Percentiles rank a stretch among this genome's conserved stretches.
Evolutionary conservation across 2,329 filamentous ascomycete species (phyloP).

Genomic region (Mollisia scopiformis): DNA sequence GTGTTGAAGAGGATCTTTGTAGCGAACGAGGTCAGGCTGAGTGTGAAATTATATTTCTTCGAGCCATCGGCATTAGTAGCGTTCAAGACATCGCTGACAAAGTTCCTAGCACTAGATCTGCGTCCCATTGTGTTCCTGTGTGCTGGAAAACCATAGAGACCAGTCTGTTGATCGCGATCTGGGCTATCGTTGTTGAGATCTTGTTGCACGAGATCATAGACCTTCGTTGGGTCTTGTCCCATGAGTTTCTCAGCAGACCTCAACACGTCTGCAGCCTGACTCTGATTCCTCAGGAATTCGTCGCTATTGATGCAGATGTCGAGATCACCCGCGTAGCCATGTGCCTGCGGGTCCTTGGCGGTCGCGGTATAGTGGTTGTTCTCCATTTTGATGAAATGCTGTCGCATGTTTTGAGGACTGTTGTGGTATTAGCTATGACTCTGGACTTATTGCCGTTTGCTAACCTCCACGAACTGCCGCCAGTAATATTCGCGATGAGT

Average conservation of each 20-base stretch:
- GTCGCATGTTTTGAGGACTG: constrained; percentile 42
- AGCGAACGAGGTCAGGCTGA: constrained; percentile 35
- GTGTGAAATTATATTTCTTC: constrained; percentile 26
- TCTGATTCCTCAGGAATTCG: not conserved
- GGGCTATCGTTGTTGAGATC: constrained; percentile 33
- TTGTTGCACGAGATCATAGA: constrained; percentile 18
- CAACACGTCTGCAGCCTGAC: constrained; percentile 15
- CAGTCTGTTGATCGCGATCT: constrained; percentile 24
- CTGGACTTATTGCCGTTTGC: not conserved
- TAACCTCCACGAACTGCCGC: constrained; percentile 4
- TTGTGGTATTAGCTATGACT: not conserved
- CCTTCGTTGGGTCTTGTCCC: constrained; percentile 22
- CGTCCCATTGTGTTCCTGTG: constrained; percentile 19
- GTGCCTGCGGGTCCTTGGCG: constrained; percentile 35
- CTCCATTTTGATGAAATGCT: constrained; percentile 47
- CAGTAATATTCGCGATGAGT: not conserved
- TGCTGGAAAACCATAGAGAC: constrained; percentile 31
- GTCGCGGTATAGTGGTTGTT: constrained; percentile 43
- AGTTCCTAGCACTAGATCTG: constrained; percentile 30
- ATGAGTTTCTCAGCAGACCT: constrained; percentile 18
- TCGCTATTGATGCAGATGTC: constrained; percentile 19
- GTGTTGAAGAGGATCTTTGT: constrained; percentile 44
- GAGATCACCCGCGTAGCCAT: constrained; percentile 37
- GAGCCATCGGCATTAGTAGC: constrained; percentile 20
- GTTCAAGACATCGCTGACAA: constrained; percentile 29